phyloP scores from a whole-genome alignment of 306 rosid genomes.

The Vachellia pachyceras region DNA sequence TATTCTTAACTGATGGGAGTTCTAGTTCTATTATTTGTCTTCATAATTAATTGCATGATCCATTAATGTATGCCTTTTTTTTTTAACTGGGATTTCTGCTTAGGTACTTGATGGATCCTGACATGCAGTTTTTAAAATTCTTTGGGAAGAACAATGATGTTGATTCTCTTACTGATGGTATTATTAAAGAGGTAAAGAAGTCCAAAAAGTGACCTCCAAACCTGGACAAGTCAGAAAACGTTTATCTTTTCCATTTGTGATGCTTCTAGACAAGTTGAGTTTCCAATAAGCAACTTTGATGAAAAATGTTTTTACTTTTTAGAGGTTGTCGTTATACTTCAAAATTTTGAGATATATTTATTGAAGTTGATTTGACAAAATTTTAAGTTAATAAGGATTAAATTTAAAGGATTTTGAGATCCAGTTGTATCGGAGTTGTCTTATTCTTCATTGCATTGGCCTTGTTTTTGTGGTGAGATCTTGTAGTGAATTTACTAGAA shows the following conservation, averaged over 20 bases:
- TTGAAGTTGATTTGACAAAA: neutral
- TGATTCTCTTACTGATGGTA: conserved; percentile 81
- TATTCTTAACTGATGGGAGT: neutral
- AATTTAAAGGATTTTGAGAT: conserved; percentile 23
- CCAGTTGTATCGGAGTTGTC: neutral
- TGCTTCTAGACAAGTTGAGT: conserved; percentile 21
- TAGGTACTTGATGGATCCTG: conserved; percentile 94
- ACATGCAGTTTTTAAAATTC: conserved; percentile 80
- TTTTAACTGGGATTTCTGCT: conserved; percentile 30
- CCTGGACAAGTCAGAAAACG: conserved; percentile 6
- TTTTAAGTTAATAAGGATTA: neutral
- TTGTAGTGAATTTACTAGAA: neutral
- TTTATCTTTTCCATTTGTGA: conserved; percentile 26
- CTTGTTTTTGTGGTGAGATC: neutral
- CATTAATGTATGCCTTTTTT: conserved; percentile 15
- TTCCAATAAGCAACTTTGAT: neutral
- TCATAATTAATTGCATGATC: conserved; percentile 7
- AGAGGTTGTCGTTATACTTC: neutral
- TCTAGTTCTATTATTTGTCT: neutral
- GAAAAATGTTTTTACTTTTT: conserved; percentile 30
- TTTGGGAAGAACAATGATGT: conserved; percentile 90
- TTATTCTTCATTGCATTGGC: conserved; percentile 11
- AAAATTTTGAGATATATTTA: neutral
- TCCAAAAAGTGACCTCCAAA: conserved; percentile 49
- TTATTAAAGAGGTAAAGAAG: conserved; percentile 74